phyloP scores from a whole-genome alignment of 306 rosid species.

The Crotalaria pallida region DNA sequence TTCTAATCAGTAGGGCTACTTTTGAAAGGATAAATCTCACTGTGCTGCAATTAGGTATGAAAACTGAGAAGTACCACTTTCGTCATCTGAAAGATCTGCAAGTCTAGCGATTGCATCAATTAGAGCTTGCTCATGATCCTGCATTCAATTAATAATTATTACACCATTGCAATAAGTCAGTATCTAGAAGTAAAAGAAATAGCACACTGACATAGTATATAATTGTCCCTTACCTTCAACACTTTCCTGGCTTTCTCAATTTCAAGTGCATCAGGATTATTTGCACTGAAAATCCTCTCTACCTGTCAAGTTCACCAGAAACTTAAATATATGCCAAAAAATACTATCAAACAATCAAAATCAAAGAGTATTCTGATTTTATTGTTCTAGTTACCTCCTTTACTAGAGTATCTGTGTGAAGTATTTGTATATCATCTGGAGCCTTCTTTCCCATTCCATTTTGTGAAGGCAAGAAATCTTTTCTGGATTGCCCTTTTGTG shows the following conservation, averaged over 20 bases:
- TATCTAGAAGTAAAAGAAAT: background rate
- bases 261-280: slow-evolving; percentile 74
- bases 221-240: slow-evolving; percentile 52
- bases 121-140: slow-evolving; percentile 94
- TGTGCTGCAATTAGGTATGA: background rate
- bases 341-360: slow-evolving; percentile 5
- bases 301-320: slow-evolving; percentile 45
- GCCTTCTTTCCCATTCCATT: slow-evolving; percentile 77
- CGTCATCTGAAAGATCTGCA: slow-evolving; percentile 73
- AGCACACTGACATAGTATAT: background rate
- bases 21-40: background rate
- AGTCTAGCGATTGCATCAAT: slow-evolving; percentile 77
- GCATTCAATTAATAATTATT: slow-evolving; percentile 20
- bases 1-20: background rate
- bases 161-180: background rate
- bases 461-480: slow-evolving; percentile 63
- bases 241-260: slow-evolving; percentile 80
- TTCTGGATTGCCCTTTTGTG: slow-evolving; percentile 60
- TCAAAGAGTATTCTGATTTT: background rate
- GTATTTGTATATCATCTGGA: slow-evolving; percentile 72
- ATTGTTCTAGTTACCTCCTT: slow-evolving; percentile 58
- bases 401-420: slow-evolving; percentile 70
- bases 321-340: slow-evolving; percentile 4
- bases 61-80: slow-evolving; percentile 55
- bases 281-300: slow-evolving; percentile 82